Base-by-base conservation (phyloP, 2,329 filamentous ascomycete species). In the Pyrenophora seminiperda region DNA sequence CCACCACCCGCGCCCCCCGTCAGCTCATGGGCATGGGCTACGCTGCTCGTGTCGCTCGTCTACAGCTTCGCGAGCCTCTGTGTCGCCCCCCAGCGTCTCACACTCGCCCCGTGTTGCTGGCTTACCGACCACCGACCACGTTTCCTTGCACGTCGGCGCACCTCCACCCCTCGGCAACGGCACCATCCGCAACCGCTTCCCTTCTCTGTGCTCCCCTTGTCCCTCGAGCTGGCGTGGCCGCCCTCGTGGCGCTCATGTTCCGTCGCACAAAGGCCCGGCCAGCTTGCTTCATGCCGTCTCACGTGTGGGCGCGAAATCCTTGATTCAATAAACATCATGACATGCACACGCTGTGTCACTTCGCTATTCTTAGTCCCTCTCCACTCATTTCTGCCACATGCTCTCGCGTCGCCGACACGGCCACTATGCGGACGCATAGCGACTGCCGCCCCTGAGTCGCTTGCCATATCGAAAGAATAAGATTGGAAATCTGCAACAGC, bases 381-480 rank as follows among this genome's bases (percentile, higher is more conserved):
- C 48, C 50, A 58, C 31, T 52, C 53, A 45, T 48, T 37, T 44
- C 47, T 49, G 47, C 48, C 53, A 57, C 53, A 49, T 44, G 49
- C 45, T 18, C 49, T 39, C 45, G 33, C 41, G 17, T 46, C 22
- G 37, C 37, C 14, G 17, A 22, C 50, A 32, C 17, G 45, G 41
- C 46, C 57, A 47, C 53, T 70, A 71, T 58, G 56, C 63, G 63
- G 75, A 73, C 55, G 77, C 78, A 66, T 77, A 80, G 40, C 75
- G 73, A 63, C 76, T 79, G 39, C 64, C 72, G 47, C 72, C 73
- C 72, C 78, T 75, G 67, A 80, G 72, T 56, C 70, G 65, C 69
- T 77, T 77, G 61, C 78, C 78, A 62, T 73, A 77, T 62, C 68
- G 75, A 71, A 77, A 80, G 68, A 80, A 79, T 41, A 80, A 59